Base-by-base conservation (phyloP, 495 filamentous ascomycete genomes). In the Podospora australis region DNA sequence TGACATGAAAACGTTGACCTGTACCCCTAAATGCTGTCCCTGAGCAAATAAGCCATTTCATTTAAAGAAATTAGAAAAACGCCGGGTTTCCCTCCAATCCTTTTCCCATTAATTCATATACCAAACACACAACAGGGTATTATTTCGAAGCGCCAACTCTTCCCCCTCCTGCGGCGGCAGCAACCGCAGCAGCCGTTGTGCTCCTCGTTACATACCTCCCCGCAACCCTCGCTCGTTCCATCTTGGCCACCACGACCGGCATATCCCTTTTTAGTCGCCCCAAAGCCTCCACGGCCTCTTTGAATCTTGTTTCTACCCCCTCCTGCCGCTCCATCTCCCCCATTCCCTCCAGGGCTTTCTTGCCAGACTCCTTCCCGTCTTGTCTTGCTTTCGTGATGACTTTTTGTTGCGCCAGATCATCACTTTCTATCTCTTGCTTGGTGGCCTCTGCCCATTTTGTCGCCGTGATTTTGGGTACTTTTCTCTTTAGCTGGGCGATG, bases 141-240 rank as follows among this genome's bases (percentile, higher is more conserved):
- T n/a, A n/a, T n/a, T n/a, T n/a, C n/a, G n/a, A n/a, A n/a, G n/a
- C n/a, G n/a, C n/a, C n/a, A n/a, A n/a, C n/a, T n/a, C n/a, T n/a
- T n/a, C n/a, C n/a, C n/a, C n/a, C n/a, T n/a, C n/a, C n/a, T n/a
- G n/a, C n/a, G n/a, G n/a, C n/a, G n/a, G n/a, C n/a, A n/a, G n/a
- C n/a, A n/a, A n/a, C n/a, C n/a, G n/a, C n/a, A n/a, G n/a, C n/a
- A n/a, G n/a, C n/a, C n/a, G n/a, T n/a, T n/a, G n/a, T n/a, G n/a
- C n/a, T n/a, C n/a, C n/a, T n/a, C n/a, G n/a, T n/a, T n/a, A 72
- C 71, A 63, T 78, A 78, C 52, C 80, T 80, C 36, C 81, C 87
- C 43, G 84, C 88, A 39, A 74, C 74, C 51, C 74, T 71, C 44
- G 86, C 87, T 69, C 87, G 74, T 71, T 92, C 87, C 68, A 87